A percentile compares a stretch with the other conserved stretches of the same genome.
These are phyloP conservation scores for Hansenula lynferdii DNA, from an alignment of 1,139 yeast genomes.

Conservation along the genomic window DNA sequence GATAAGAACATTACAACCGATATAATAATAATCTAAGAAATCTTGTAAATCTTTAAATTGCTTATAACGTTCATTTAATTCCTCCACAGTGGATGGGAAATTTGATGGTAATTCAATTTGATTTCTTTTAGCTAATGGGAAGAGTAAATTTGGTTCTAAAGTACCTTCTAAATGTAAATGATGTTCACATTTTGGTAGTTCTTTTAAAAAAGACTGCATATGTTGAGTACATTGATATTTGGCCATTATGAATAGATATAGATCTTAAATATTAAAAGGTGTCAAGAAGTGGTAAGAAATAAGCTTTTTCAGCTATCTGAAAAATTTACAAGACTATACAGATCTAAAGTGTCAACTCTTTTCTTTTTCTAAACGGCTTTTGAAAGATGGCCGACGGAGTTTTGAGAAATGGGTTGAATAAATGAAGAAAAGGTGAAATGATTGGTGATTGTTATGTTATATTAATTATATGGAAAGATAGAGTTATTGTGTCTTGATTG, in stretches of 20 bases:
- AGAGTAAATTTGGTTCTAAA: slow-evolving; percentile 63
- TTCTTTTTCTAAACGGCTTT: neutral
- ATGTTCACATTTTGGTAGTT: slow-evolving; percentile 79
- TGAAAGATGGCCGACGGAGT: neutral
- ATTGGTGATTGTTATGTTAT: too few species aligned
- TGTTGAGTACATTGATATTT: slow-evolving; percentile 15
- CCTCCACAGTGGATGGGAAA: slow-evolving; percentile 53
- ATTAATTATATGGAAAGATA: too few species aligned
- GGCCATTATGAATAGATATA: slow-evolving; percentile 4
- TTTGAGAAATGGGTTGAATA: neutral
- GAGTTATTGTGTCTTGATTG: too few species aligned
- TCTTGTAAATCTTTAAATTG: slow-evolving; percentile 66
- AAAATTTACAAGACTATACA: too few species aligned
- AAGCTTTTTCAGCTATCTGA: neutral
- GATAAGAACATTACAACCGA: slow-evolving; percentile 70
- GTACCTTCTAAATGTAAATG: slow-evolving; percentile 83
- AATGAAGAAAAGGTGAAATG: neutral
- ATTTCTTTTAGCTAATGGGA: slow-evolving; percentile 62
- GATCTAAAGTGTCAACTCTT: neutral
- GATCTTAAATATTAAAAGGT: too few species aligned
- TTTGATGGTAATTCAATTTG: slow-evolving; percentile 48
- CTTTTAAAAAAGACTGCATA: slow-evolving; percentile 43
- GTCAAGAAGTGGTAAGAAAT: neutral
- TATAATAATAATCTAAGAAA: slow-evolving; percentile 70
- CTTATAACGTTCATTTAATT: slow-evolving; percentile 52